phyloP scores from a whole-genome alignment of 352 stramenopile genomes.

The Pythium folliculosum region DNA sequence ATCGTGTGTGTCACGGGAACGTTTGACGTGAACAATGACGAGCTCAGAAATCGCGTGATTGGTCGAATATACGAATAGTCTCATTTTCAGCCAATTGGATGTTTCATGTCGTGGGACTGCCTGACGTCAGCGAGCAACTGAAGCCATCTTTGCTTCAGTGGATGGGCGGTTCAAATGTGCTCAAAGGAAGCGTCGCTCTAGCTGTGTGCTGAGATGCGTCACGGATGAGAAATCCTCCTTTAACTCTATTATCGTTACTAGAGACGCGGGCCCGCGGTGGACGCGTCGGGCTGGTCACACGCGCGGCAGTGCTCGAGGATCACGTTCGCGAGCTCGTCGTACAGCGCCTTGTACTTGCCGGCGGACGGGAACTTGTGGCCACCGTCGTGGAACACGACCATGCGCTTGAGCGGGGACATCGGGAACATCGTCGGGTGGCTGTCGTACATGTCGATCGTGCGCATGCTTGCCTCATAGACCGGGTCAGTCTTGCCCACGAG shows the following conservation, averaged over 20 bases:
- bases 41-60: neutral
- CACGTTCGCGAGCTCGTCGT: conserved; percentile 29
- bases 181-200: neutral
- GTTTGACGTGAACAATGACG: conserved; percentile 32
- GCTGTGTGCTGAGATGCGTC: neutral
- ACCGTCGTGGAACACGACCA: conserved; percentile 41
- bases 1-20: neutral
- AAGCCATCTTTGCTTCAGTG: conserved; percentile 7
- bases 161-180: neutral
- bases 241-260: neutral
- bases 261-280: conserved; percentile 7
- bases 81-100: conserved; percentile 14
- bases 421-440: conserved; percentile 19
- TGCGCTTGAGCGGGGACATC: conserved; percentile 24
- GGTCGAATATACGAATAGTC: neutral
- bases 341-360: conserved; percentile 29
- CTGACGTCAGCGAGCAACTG: conserved; percentile 7
- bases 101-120: no score
- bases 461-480: conserved; percentile 31
- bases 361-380: conserved; percentile 44
- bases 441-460: conserved; percentile 39
- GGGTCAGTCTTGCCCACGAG: conserved; percentile 44
- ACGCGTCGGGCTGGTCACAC: conserved; percentile 4
- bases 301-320: conserved; percentile 34
- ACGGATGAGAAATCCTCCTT: neutral